These are phyloP conservation scores for Monosporascus sp. DNA, from an alignment of 2,329 filamentous ascomycete genomes.

Conservation along the genomic window DNA sequence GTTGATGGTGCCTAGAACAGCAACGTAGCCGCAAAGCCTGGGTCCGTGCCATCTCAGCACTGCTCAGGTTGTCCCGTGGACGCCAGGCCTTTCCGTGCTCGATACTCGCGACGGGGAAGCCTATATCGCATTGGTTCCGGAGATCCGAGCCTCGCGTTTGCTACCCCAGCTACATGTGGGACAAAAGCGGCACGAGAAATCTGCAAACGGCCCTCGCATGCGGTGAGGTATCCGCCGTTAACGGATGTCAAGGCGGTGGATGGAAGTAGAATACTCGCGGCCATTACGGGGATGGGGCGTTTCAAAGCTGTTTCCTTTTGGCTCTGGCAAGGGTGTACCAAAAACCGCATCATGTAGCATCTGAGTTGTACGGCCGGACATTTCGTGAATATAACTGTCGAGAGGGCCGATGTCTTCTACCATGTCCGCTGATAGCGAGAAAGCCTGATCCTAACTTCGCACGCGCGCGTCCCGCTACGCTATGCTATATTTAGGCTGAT, in stretches of 20 bases:
- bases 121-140: neutral
- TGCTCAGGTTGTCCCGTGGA: neutral
- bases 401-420: neutral
- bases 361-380: constrained; percentile 2
- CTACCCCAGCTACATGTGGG: neutral
- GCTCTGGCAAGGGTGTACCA: neutral
- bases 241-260: neutral
- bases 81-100: neutral
- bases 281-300: neutral
- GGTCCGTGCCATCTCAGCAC: neutral
- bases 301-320: neutral
- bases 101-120: neutral
- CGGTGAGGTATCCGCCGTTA: neutral
- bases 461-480: no score
- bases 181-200: neutral
- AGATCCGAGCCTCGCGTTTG: neutral
- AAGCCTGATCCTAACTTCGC: no score
- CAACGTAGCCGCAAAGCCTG: constrained; percentile 2
- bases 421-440: no score
- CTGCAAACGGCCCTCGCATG: neutral
- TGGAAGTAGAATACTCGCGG: neutral
- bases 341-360: constrained; percentile 3
- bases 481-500: no score
- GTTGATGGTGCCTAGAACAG: constrained; percentile 29
- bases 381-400: neutral